phyloP scores from a whole-genome alignment of 305 asterid genomes.

The Fraxinus dipetala region DNA sequence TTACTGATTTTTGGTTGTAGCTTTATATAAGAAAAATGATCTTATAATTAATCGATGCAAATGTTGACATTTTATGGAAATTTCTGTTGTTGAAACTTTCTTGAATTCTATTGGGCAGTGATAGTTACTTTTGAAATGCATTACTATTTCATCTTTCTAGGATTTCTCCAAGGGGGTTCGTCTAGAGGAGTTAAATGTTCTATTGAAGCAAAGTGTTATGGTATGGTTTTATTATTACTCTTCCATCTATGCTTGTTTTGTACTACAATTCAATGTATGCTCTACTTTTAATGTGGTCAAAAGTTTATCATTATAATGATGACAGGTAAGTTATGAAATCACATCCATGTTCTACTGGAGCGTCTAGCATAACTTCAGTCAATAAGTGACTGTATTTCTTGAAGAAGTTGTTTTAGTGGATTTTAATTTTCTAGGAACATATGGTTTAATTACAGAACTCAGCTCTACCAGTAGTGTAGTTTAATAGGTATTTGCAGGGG shows the following conservation, averaged over 20 bases:
- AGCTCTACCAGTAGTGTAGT: not conserved
- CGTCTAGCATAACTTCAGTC: not conserved
- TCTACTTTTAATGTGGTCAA: conserved; percentile 14
- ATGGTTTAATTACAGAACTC: not conserved
- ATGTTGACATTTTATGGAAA: not conserved
- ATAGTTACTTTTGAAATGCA: not conserved
- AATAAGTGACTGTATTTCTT: not conserved
- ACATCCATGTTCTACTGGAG: not conserved
- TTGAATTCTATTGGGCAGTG: conserved; percentile 6
- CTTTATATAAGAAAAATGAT: not conserved
- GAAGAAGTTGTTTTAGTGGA: not conserved
- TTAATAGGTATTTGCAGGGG: not conserved
- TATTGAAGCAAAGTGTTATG: conserved; percentile 89
- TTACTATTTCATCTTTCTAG: conserved; percentile 40
- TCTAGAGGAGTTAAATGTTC: conserved; percentile 77
- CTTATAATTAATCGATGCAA: not conserved
- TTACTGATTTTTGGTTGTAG: conserved; percentile 16
- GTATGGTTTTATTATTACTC: conserved; percentile 37
- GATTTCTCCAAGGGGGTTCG: conserved; percentile 91
- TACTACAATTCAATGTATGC: not conserved
- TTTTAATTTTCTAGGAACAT: not conserved
- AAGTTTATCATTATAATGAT: not conserved
- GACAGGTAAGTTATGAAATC: not conserved
- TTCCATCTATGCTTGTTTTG: conserved; percentile 1
- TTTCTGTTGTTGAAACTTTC: conserved; percentile 5